A percentile compares a stretch with the other conserved stretches of the same genome.
phyloP scores from a whole-genome alignment of 1,284 basidiomycete species.

The Limonomyces culmigenus region DNA sequence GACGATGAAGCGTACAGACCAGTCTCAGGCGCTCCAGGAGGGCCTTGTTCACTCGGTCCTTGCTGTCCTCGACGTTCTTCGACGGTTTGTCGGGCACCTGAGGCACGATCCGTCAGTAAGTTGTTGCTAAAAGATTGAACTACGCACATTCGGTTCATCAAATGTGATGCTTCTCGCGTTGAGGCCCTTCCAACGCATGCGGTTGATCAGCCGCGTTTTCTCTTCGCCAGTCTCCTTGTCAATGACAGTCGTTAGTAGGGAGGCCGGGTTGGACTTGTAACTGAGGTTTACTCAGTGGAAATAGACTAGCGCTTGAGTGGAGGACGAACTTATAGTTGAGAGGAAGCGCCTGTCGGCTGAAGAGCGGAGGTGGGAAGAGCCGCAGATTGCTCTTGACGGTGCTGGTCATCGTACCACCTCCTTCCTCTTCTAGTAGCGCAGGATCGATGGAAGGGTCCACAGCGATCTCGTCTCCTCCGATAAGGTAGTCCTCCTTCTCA shows the following conservation, averaged over 20 bases:
- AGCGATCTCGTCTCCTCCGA: slow-evolving; percentile 14
- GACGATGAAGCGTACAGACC: slow-evolving; percentile 19
- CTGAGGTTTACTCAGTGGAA: slow-evolving; percentile 20
- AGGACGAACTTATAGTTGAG: slow-evolving; percentile 56
- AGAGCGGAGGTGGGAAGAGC: slow-evolving; percentile 70
- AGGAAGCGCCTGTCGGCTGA: slow-evolving; percentile 62
- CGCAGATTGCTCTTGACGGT: slow-evolving; percentile 37
- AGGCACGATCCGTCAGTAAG: background rate
- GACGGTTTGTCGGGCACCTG: slow-evolving; percentile 59
- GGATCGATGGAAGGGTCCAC: no score
- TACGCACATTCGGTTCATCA: no score
- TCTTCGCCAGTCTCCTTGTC: slow-evolving; percentile 69
- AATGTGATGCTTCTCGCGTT: no score
- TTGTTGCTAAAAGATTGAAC: background rate
- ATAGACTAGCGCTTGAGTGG: background rate
- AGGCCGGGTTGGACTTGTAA: slow-evolving; percentile 62
- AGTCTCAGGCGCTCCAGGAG: slow-evolving; percentile 42
- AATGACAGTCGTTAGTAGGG: slow-evolving; percentile 42
- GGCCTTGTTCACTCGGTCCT: slow-evolving; percentile 38
- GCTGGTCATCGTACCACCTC: slow-evolving; percentile 1
- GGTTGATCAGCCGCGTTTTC: slow-evolving; percentile 64
- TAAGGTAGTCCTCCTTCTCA: slow-evolving; percentile 44
- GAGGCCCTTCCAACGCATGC: slow-evolving; percentile 64
- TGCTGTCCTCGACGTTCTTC: slow-evolving; percentile 34
- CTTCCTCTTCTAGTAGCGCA: background rate